A percentile compares a stretch with the other conserved stretches of the same genome.
Conservation (phyloP, 148 eudicot species). For the Chenopodium formosanum region DNA sequence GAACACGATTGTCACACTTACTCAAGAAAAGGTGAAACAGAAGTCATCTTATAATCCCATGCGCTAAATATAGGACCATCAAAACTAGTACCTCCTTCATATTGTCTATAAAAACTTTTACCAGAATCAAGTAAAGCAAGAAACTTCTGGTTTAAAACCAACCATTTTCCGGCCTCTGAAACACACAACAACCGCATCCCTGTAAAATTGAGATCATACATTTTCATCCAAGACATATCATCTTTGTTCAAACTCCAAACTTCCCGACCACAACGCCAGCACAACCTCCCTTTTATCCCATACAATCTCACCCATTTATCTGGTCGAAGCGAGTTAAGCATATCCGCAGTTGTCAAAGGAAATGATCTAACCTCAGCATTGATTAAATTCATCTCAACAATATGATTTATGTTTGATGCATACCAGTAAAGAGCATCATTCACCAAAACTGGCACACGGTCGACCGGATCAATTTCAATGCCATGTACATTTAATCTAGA, state of each 20-base stretch:
- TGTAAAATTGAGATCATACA: neutral
- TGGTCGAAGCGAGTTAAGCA: neutral
- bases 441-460: conserved; percentile 11
- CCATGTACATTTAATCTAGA: conserved; percentile 10
- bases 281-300: conserved; percentile 25
- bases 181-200: neutral
- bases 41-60: neutral
- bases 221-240: neutral
- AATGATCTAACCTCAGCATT: conserved; percentile 11
- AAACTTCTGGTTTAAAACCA: too few species aligned
- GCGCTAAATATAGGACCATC: neutral
- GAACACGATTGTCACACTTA: neutral
- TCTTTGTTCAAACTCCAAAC: conserved; percentile 14
- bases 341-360: conserved; percentile 12
- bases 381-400: conserved; percentile 28
- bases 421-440: conserved; percentile 27
- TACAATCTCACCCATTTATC: conserved; percentile 2
- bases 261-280: conserved; percentile 17
- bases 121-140: too few species aligned
- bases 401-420: neutral
- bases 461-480: neutral
- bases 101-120: too few species aligned
- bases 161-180: neutral
- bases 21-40: neutral
- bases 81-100: neutral